phyloP scores from a whole-genome alignment of 2,329 filamentous ascomycete species.

The Podosphaera leucotricha region DNA sequence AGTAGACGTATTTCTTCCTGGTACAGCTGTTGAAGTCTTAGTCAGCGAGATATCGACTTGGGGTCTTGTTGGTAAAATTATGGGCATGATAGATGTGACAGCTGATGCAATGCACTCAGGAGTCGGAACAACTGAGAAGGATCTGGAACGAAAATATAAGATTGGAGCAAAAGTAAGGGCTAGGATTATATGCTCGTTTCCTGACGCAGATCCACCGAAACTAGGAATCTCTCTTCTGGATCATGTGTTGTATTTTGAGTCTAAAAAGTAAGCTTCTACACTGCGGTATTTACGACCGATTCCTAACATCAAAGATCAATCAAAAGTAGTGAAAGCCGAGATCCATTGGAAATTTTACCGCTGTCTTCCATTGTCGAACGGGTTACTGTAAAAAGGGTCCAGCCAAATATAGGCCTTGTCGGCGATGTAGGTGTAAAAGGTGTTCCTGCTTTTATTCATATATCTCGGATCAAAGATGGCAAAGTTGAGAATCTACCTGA shows the following conservation, averaged over 20 bases:
- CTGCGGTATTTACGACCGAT: too few relatives aligned
- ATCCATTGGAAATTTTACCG: slow-evolving; percentile 35
- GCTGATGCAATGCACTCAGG: slow-evolving; percentile 82
- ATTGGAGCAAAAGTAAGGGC: slow-evolving; percentile 65
- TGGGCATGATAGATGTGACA: slow-evolving; percentile 77
- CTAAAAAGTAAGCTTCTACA: slow-evolving; percentile 4
- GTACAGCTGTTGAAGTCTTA: slow-evolving; percentile 69
- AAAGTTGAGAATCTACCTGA: slow-evolving; percentile 69
- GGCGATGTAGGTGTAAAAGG: slow-evolving; percentile 43
- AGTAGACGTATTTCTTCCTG: slow-evolving; percentile 74
- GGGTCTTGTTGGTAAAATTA: slow-evolving; percentile 72
- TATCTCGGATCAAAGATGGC: slow-evolving; percentile 74
- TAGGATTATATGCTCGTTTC: slow-evolving; percentile 72
- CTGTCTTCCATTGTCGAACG: slow-evolving; percentile 56
- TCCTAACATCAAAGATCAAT: slow-evolving; percentile 15
- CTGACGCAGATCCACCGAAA: slow-evolving; percentile 54
- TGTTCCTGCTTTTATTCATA: slow-evolving; percentile 74
- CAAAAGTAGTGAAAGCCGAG: slow-evolving; percentile 20
- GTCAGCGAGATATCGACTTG: slow-evolving; percentile 49
- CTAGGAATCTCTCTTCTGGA: slow-evolving; percentile 71
- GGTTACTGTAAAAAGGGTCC: slow-evolving; percentile 58
- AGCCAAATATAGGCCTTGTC: slow-evolving; percentile 61
- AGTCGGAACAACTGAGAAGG: slow-evolving; percentile 39
- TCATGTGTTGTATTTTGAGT: slow-evolving; percentile 45
- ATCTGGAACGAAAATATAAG: slow-evolving; percentile 59